These are phyloP conservation scores for Aquilaria agallochum DNA, from an alignment of 441 rosid species.

Conservation along the genomic window DNA sequence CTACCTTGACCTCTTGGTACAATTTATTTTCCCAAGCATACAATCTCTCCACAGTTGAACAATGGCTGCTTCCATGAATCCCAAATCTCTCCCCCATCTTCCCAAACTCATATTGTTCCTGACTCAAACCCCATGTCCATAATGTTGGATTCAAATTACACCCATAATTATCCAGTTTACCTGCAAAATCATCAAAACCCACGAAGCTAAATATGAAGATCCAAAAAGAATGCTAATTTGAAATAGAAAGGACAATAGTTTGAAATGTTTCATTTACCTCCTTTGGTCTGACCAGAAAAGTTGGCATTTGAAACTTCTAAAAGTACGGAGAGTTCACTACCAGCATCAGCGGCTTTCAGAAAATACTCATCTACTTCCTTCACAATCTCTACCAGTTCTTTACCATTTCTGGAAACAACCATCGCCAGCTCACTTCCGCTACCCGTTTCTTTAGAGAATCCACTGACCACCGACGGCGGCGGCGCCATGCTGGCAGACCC, in stretches of 20 bases:
- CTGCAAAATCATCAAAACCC: slow-evolving; percentile 23
- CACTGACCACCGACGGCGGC: slow-evolving; percentile 56
- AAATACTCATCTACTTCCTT: slow-evolving; percentile 92
- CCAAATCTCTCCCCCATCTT: slow-evolving; percentile 28
- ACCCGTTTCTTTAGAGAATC: slow-evolving; percentile 55
- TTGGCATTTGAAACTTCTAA: slow-evolving; percentile 54
- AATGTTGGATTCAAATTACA: slow-evolving; percentile 56
- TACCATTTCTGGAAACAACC: slow-evolving; percentile 75
- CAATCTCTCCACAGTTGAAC: slow-evolving; percentile 78
- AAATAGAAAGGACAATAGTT: not conserved
- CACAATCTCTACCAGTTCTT: slow-evolving; percentile 81
- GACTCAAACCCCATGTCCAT: slow-evolving; percentile 75
- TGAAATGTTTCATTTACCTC: slow-evolving; percentile 28
- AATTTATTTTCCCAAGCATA: slow-evolving; percentile 98
- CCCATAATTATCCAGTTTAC: slow-evolving; percentile 64
- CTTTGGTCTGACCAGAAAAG: slow-evolving; percentile 42
- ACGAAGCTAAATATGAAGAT: not conserved
- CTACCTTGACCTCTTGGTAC: slow-evolving; percentile 87
- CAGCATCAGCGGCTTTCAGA: slow-evolving; percentile 74
- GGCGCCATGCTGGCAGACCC: slow-evolving; percentile 41
- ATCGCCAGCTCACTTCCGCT: slow-evolving; percentile 72
- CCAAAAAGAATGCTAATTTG: no score
- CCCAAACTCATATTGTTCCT: slow-evolving; percentile 45
- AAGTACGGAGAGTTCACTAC: slow-evolving; percentile 54
- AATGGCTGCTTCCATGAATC: slow-evolving; percentile 44